Evolutionary conservation across 306 rosid genomes (phyloP).

Genomic region (Purshia tridentata): DNA sequence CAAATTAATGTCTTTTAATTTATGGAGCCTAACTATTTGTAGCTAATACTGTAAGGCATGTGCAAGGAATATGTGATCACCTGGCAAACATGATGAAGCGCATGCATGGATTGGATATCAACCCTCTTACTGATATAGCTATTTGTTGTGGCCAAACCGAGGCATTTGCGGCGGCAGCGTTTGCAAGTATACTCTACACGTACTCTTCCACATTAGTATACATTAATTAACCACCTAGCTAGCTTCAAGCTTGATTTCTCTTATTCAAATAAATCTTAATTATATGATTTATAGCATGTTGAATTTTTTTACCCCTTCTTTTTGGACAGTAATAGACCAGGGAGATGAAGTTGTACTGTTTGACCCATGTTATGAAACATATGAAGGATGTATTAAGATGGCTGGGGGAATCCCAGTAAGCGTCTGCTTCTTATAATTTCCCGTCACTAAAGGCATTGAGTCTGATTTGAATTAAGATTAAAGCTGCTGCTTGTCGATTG

Average conservation of each 20-base stretch:
- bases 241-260: not conserved
- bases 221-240: not conserved
- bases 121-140: slow-evolving; percentile 72
- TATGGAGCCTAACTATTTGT: no score
- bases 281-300: no score
- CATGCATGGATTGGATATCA: slow-evolving; percentile 66
- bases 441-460: slow-evolving; percentile 7
- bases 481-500: not conserved
- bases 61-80: slow-evolving; percentile 68
- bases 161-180: slow-evolving; percentile 74
- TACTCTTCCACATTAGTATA: no score
- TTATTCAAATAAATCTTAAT: no score
- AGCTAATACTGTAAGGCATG: slow-evolving; percentile 47
- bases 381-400: slow-evolving; percentile 56
- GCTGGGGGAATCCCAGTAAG: slow-evolving; percentile 86
- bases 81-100: slow-evolving; percentile 49
- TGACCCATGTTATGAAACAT: slow-evolving; percentile 69
- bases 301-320: slow-evolving; percentile 18
- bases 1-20: no score
- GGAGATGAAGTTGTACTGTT: slow-evolving; percentile 79
- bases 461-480: not conserved
- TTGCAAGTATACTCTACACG: no score
- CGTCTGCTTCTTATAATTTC: not conserved
- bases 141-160: slow-evolving; percentile 87
- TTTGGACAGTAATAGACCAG: slow-evolving; percentile 62